Percentiles rank a stretch among this genome's conserved stretches.
phyloP scores from a whole-genome alignment of 2,329 filamentous ascomycete species.

The Onygena corvina region DNA sequence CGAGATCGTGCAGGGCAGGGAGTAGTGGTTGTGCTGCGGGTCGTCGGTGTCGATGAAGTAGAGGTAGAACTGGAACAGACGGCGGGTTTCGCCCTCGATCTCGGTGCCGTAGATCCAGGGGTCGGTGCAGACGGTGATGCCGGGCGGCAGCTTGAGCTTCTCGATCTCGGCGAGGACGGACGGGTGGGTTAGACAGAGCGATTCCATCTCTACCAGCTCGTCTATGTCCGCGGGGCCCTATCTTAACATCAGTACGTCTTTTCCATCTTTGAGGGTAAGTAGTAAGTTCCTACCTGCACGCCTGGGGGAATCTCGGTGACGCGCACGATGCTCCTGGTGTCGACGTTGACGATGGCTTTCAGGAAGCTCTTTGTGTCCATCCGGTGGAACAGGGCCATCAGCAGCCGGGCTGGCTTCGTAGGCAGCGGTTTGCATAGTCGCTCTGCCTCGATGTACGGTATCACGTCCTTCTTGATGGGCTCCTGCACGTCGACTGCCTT shows the following conservation, averaged over 20 bases:
- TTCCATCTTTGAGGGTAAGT: neutral
- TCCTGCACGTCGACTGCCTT: slow-evolving; percentile 58
- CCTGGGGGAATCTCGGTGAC: slow-evolving; percentile 37
- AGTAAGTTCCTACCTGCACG: slow-evolving; percentile 28
- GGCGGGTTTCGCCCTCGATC: slow-evolving; percentile 28
- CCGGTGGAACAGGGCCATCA: slow-evolving; percentile 41
- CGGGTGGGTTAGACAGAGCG: slow-evolving; percentile 43
- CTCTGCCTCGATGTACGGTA: slow-evolving; percentile 54
- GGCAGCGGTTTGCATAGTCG: slow-evolving; percentile 40
- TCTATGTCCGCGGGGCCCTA: slow-evolving; percentile 49
- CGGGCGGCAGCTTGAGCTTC: slow-evolving; percentile 47
- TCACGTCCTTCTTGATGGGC: slow-evolving; percentile 47
- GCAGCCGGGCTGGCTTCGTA: slow-evolving; percentile 39
- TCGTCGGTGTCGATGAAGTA: slow-evolving; percentile 53
- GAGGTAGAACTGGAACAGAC: slow-evolving; percentile 33
- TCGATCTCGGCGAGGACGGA: slow-evolving; percentile 47
- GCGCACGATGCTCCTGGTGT: slow-evolving; percentile 25
- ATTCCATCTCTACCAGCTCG: slow-evolving; percentile 48
- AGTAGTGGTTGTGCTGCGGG: slow-evolving; percentile 56
- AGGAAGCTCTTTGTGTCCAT: slow-evolving; percentile 34
- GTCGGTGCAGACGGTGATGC: slow-evolving; percentile 45
- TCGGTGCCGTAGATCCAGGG: slow-evolving; percentile 58
- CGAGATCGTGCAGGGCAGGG: slow-evolving; percentile 54
- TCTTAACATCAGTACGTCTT: neutral
- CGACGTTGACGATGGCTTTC: slow-evolving; percentile 32